Evolutionary conservation across 495 filamentous ascomycete genomes (phyloP).

Genomic region (Penicillium dipodomyicola): DNA sequence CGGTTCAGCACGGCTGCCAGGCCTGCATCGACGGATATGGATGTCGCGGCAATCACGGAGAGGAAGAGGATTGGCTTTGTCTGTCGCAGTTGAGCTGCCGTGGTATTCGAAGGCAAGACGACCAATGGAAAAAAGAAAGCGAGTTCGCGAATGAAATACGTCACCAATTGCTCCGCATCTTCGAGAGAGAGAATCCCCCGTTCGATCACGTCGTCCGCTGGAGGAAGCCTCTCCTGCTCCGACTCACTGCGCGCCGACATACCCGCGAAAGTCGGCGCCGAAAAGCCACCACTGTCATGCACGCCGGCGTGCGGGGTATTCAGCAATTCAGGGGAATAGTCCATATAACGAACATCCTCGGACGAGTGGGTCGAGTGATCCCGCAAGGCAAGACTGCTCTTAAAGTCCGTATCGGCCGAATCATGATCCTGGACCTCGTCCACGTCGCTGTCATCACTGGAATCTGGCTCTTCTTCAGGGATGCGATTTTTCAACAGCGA

Average conservation of each 20-base stretch:
- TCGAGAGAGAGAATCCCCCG: conserved; percentile 47
- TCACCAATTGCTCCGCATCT: conserved; percentile 42
- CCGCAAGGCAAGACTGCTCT: conserved; percentile 16
- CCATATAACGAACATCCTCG: conserved; percentile 24
- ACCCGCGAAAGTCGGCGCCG: conserved; percentile 20
- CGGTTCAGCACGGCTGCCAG: conserved; percentile 46
- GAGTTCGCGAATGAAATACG: conserved; percentile 44
- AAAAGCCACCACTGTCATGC: conserved; percentile 16
- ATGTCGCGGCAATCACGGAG: conserved; percentile 48
- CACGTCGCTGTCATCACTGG: conserved; percentile 28
- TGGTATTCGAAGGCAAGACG: conserved; percentile 34
- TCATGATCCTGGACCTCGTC: conserved; percentile 26
- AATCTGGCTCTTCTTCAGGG: conserved; percentile 35
- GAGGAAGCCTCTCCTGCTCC: conserved; percentile 14
- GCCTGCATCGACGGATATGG: conserved; percentile 39
- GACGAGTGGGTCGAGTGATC: conserved; percentile 25
- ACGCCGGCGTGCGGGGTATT: conserved; percentile 21
- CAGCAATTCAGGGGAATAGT: conserved; percentile 31
- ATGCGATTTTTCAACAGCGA: conserved; percentile 42
- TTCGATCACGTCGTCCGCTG: conserved; percentile 43
- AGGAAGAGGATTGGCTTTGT: conserved; percentile 51
- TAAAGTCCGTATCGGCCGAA: conserved; percentile 22
- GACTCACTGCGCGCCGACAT: conserved; percentile 18
- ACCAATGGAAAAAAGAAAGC: conserved; percentile 45
- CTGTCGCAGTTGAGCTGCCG: conserved; percentile 41